These are phyloP conservation scores for Coelomomyces lativittatus DNA, from an alignment of 371 early-diverging fungal genomes.

Conservation along the genomic window DNA sequence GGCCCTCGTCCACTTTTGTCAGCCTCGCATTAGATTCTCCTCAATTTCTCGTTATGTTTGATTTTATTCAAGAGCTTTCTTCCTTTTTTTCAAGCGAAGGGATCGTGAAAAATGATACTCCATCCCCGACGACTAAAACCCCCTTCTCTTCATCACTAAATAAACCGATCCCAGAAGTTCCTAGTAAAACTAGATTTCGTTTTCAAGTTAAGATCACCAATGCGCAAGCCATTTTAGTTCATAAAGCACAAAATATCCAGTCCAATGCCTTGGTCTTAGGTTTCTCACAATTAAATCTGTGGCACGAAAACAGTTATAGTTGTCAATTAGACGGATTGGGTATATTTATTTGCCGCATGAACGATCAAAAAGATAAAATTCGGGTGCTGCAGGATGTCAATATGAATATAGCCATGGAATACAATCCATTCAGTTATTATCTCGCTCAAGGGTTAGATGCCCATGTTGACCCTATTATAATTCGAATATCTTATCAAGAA, in stretches of 20 bases:
- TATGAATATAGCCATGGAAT: conserved; percentile 39
- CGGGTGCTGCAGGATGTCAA: conserved; percentile 49
- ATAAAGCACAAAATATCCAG: conserved; percentile 45
- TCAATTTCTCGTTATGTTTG: not conserved
- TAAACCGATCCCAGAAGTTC: not conserved
- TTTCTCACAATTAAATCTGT: conserved; percentile 54
- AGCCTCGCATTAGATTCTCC: not conserved
- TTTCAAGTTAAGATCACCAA: conserved; percentile 62
- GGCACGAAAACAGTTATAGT: conserved; percentile 54
- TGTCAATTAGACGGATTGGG: conserved; percentile 62
- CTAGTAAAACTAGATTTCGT: conserved; percentile 9
- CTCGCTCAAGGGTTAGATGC: conserved; percentile 6
- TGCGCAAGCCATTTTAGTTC: conserved; percentile 71
- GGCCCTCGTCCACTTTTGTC: not conserved
- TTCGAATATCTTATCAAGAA: conserved; percentile 54
- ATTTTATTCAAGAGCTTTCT: not conserved
- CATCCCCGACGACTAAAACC: conserved; percentile 1
- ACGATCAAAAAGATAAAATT: conserved; percentile 43
- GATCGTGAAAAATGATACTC: not conserved
- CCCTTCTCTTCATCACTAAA: not conserved
- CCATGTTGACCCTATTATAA: conserved; percentile 11
- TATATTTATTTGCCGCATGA: conserved; percentile 80
- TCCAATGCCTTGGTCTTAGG: conserved; percentile 78
- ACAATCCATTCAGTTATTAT: not conserved
- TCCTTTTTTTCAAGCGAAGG: not conserved